A percentile compares a stretch with the other conserved stretches of the same genome.
Evolutionary conservation across 768 basidiomycete genomes (phyloP).

Genomic region (Rhodotorula kratochvilovae): DNA sequence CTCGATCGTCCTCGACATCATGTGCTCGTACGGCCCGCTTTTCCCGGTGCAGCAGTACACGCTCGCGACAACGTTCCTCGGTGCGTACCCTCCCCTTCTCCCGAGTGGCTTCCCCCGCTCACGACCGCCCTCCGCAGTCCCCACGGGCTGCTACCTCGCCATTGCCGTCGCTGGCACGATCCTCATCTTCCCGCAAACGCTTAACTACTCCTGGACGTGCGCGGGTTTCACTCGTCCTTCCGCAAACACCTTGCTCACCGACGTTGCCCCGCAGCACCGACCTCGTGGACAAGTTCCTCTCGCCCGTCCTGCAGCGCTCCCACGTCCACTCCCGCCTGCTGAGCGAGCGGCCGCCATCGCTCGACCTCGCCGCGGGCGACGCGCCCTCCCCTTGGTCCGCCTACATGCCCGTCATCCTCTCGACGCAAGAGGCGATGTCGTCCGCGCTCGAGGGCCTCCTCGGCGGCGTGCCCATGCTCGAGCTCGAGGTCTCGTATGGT

Average conservation of each 20-base stretch:
- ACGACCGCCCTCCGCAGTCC: constrained; percentile 46
- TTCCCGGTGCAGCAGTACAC: constrained; percentile 44
- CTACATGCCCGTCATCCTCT: neutral
- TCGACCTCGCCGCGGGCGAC: neutral
- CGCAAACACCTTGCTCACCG: neutral
- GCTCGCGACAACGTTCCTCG: constrained; percentile 34
- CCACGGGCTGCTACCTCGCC: constrained; percentile 54
- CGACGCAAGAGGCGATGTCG: constrained; percentile 11
- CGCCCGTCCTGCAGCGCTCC: constrained; percentile 37
- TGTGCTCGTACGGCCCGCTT: constrained; percentile 49
- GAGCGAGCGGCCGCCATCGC: constrained; percentile 1
- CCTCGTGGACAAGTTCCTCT: constrained; percentile 44
- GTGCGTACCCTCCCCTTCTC: neutral
- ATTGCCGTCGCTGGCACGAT: constrained; percentile 53
- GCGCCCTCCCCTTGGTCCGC: neutral
- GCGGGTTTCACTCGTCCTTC: neutral
- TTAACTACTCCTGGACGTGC: constrained; percentile 52
- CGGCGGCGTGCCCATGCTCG: constrained; percentile 7
- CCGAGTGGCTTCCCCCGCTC: neutral
- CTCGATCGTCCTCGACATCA: constrained; percentile 41
- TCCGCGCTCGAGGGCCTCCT: constrained; percentile 25
- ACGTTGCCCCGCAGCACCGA: constrained; percentile 21
- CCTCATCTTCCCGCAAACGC: constrained; percentile 57
- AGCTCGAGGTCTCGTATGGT: constrained; percentile 30
- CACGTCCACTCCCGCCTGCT: constrained; percentile 30